Evolutionary conservation across 805 yeast genomes (phyloP), one percentile per base, ranked within the genome.

Genomic region (Cyberlindnera japonica): DNA sequence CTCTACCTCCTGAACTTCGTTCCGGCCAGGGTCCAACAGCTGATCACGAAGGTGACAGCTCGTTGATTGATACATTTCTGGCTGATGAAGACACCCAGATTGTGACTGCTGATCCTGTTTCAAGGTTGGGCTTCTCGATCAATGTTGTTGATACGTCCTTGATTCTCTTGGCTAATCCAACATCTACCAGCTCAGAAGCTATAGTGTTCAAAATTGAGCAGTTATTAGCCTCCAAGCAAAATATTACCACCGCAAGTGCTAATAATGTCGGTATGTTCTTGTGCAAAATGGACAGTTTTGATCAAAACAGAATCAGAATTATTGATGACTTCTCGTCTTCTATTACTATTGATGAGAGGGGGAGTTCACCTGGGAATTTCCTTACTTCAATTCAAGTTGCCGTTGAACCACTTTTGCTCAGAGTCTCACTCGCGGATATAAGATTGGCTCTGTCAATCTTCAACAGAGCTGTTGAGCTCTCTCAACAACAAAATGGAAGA

Each of bases 271-370:
- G 98, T 2, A 78, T 93, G 82, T 93, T 85, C 54, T 64, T 93
- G 44, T 77, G 89, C 34, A 72, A 69, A 18, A 89, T 93, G 95
- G 74, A 81, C 49, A 57, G 74, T 5, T 72, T 70, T 37, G 81
- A 81, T n/a, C 72, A 73, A 10, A 72, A 72, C 40, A 70, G 81
- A 38, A 67, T 89, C 37, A 68, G 96, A 40, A 74, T 93, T 21
- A 70, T 93, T 44, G 97, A 93, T 60, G 96, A 93, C 52, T 93
- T 91, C 61, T 83, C 95, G 1, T 65, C 88, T 3, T 78, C 89
- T 1, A 70, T 85, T 41, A 76, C 87, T 0, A 64, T 84, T 40
- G 96, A 91, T 55, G 70, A 75, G 8, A 68, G 88, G 33, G 82
- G 82, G 5, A 78, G 95, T 0, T 74, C 81, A 1, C 56, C 70